These are phyloP conservation scores for Penicilliopsis zonata DNA, from an alignment of 495 filamentous ascomycete species.

Conservation along the genomic window DNA sequence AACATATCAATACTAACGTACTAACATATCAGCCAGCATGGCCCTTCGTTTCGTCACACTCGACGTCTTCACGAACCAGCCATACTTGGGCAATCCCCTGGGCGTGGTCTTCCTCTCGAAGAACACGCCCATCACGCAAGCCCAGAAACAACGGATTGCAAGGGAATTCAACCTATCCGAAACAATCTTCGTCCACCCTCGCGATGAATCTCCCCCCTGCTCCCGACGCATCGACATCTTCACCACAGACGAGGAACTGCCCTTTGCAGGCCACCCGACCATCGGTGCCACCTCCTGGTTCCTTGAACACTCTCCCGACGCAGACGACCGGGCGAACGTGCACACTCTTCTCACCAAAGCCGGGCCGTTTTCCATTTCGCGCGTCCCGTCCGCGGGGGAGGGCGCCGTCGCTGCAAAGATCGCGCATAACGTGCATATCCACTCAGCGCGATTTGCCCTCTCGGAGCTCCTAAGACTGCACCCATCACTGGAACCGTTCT, in stretches of 20 bases:
- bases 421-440: slow-evolving; percentile 55
- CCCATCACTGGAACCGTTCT: slow-evolving; percentile 14
- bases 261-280: slow-evolving; percentile 71
- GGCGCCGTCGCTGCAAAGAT: slow-evolving; percentile 39
- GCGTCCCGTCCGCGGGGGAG: slow-evolving; percentile 9
- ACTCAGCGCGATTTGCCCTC: slow-evolving; percentile 23
- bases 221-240: slow-evolving; percentile 59
- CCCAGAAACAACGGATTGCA: slow-evolving; percentile 43
- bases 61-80: slow-evolving; percentile 32
- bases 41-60: slow-evolving; percentile 26
- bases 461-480: slow-evolving; percentile 21
- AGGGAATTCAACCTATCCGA: slow-evolving; percentile 79
- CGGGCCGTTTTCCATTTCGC: slow-evolving; percentile 40
- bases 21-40: no score
- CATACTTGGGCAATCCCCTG: slow-evolving; percentile 27
- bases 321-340: slow-evolving; percentile 15
- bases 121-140: slow-evolving; percentile 14
- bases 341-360: slow-evolving; percentile 46
- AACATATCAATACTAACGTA: no score
- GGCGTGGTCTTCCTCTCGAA: slow-evolving; percentile 29
- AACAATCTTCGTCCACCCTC: slow-evolving; percentile 60
- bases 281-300: slow-evolving; percentile 54
- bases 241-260: slow-evolving; percentile 46
- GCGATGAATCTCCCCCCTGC: slow-evolving; percentile 1
- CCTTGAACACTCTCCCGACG: slow-evolving; percentile 20